Evolutionary conservation across 306 rosid genomes (phyloP), one percentile per base, ranked within the genome.

Genomic region (Datisca glomerata): DNA sequence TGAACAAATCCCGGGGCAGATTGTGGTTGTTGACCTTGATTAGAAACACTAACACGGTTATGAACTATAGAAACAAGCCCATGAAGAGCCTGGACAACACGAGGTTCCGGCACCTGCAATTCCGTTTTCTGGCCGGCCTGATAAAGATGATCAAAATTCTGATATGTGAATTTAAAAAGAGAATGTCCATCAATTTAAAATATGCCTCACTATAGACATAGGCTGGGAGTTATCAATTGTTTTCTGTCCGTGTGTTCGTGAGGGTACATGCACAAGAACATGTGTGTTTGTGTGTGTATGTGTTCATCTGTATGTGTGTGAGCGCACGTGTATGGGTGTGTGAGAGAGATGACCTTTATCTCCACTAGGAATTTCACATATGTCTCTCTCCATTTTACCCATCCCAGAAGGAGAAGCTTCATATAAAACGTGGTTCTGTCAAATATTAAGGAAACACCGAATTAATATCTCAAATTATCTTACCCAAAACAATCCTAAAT

Each of bases 11-110:
- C 37, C 31, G 77, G 59, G 62, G 72, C 48, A 16, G 95, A 54
- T 49, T 20, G 68, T 44, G 55, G 32, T 31, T 49, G 59, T 61
- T 55, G 59, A 53, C 56, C 67, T 45, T 45, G 75, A 48, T 65
- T 65, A 37, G 56, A 23, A 45, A 59, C 32, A 16, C 63, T 67
- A 28, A 80, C 55, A 14, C 57, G 58, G 45, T 54, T 61, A 67
- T 91, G 96, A 69, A 91, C 96, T 56, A 80, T 39, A 55, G 87
- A 75, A 65, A 84, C 63, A 50, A 91, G 80, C 63, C 72, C 85
- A 64, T 69, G 94, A 67, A 85, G 92, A 75, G 78, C 81, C 72
- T 61, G 86, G 50, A 54, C 57, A 29, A 64, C 70, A 52, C 57
- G 41, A 29, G 92, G 78, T 44, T 78, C 92, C 53, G 80, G 62